Evolutionary conservation across 345 rosid species (phyloP).

Genomic region (Salix suchowensis): DNA sequence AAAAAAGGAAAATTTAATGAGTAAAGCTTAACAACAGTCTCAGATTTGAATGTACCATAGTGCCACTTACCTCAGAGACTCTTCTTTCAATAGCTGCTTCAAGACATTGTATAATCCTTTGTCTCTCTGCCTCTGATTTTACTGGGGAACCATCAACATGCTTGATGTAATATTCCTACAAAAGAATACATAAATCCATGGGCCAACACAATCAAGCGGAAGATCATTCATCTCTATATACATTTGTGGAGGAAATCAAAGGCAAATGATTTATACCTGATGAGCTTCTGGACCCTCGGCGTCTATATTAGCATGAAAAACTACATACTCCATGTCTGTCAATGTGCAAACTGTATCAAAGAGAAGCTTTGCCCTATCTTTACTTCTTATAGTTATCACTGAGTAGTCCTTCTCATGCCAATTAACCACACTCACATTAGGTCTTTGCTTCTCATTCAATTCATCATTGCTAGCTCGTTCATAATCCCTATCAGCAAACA

Average conservation of each 20-base stretch:
- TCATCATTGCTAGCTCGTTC: slow-evolving; percentile 43
- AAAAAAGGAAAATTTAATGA: background rate
- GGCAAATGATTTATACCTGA: slow-evolving; percentile 46
- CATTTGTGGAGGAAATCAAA: background rate
- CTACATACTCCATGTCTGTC: slow-evolving; percentile 95
- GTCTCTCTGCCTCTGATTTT: slow-evolving; percentile 73
- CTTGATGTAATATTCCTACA: slow-evolving; percentile 79
- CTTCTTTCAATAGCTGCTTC: slow-evolving; percentile 94
- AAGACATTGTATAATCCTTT: slow-evolving; percentile 78
- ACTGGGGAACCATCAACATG: slow-evolving; percentile 90
- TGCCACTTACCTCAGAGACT: slow-evolving; percentile 67
- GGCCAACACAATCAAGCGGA: background rate
- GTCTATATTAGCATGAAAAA: slow-evolving; percentile 79
- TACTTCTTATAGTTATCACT: slow-evolving; percentile 67
- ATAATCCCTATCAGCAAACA: slow-evolving; percentile 95
- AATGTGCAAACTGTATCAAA: slow-evolving; percentile 83
- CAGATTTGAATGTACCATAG: background rate
- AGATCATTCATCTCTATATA: background rate
- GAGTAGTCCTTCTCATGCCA: slow-evolving; percentile 84
- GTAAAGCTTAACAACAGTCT: background rate
- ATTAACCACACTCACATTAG: slow-evolving; percentile 71
- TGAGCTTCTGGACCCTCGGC: slow-evolving; percentile 65
- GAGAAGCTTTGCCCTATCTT: slow-evolving; percentile 90
- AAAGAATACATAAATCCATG: slow-evolving; percentile 1
- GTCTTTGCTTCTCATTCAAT: slow-evolving; percentile 57